Evolutionary conservation across 306 rosid species (phyloP), one percentile per base, ranked within the genome.

Genomic region (Ziziphus jujuba): DNA sequence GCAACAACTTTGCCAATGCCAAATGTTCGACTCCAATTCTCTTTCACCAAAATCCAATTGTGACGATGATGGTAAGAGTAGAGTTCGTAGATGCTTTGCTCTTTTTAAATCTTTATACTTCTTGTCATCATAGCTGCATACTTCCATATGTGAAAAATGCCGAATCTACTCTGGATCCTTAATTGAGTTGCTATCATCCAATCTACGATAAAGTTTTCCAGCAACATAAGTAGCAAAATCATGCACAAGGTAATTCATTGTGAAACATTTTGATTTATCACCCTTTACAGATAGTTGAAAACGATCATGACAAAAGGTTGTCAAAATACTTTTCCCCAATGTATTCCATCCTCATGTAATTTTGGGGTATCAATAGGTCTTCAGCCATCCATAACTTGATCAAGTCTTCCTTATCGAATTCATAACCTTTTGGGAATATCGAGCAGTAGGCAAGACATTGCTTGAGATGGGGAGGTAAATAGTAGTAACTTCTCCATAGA

Each of bases 381-480:
- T 82, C 76, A 17, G 69, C 87, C 84, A 71, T 78, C 87, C 87
- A 82, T 5, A 75, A 25, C 58, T 36, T 25, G 36, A 82, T 43
- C 28, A 82, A 48, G 0, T 33, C 11, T 56, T 57, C 56, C 25
- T 34, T 78, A 5, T 63, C 6, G 15, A 78, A 52, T 59, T 38
- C 55, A 64, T 36, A 64, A 52, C 75, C 61, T 47, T 75, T 75
- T 0, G 83, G 77, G 11, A 66, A 77, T 17, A 71, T 48, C 10
- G 70, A 66, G 45, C 74, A 71, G 24, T 52, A 77, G 2, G 65
- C 57, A 59, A 77, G 53, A 9, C 81, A 77, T 13, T 4, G 56
- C 25, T 74, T 71, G 1, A 77, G 61, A 25, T 25, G 38, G 45
- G 78, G 38, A 7, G 60, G 61, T 56, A 73, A 60, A 56, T 49